Conservation (phyloP, 345 rosid genomes). For the Citrus medica region DNA sequence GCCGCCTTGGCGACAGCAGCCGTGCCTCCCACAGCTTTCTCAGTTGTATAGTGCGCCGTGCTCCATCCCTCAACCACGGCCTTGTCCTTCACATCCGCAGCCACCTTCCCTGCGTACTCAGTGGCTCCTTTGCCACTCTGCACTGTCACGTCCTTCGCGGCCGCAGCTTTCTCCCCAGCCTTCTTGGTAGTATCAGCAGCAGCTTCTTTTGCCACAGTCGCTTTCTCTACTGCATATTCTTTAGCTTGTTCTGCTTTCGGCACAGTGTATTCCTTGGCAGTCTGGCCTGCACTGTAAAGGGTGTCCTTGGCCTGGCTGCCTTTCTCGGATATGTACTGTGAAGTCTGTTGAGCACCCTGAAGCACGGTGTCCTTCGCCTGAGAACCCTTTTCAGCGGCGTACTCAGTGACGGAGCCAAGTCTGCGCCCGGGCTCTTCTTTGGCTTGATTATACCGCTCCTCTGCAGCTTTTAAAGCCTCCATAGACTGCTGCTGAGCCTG, state of each 20-base stretch:
- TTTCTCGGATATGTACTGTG: conserved; percentile 29
- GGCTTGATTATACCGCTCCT: conserved; percentile 48
- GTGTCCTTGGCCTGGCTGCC: conserved; percentile 43
- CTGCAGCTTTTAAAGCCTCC: conserved; percentile 42
- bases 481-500: conserved; percentile 53
- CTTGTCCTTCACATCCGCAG: conserved; percentile 47
- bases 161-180: conserved; percentile 25
- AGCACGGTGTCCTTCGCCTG: conserved; percentile 31
- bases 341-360: conserved; percentile 31
- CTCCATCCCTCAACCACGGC: conserved; percentile 65
- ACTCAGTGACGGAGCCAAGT: conserved; percentile 8
- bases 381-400: conserved; percentile 19
- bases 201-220: conserved; percentile 19
- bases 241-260: conserved; percentile 29
- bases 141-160: conserved; percentile 41
- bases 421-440: conserved; percentile 28
- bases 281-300: conserved; percentile 13
- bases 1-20: conserved; percentile 51
- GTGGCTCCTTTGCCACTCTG: conserved; percentile 56
- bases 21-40: conserved; percentile 57
- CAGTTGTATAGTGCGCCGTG: conserved; percentile 60
- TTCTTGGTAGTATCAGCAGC: conserved; percentile 21
- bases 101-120: conserved; percentile 41
- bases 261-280: conserved; percentile 18
- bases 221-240: conserved; percentile 31